Evolutionary conservation across 805 yeast genomes (phyloP), one percentile per base, ranked within the genome.

Genomic region (Maudiozyma pseudohumilis): DNA sequence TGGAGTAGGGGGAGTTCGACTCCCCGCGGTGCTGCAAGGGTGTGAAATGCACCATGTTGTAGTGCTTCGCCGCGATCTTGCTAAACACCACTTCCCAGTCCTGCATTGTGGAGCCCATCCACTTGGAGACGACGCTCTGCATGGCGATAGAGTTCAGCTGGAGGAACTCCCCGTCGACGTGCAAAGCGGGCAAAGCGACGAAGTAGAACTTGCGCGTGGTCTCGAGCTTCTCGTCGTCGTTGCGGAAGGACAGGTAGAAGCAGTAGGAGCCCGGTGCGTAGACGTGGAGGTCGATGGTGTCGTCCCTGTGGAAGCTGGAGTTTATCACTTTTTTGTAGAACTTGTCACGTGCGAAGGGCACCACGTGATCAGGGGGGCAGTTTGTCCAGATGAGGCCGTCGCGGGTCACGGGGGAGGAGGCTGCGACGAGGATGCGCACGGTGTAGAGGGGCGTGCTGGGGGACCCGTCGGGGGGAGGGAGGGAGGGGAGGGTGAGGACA

Each of bases 11-110:
- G 6, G 96, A 88, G 57, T 88, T 74, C 1, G 95, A 83, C 43
- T 70, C 80, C 24, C 98, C 98, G 39, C 97, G 70, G 45, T 77
- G 64, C 60, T 89, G 96, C 48, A 89, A 66, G 0, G 98, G 98
- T 5, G 96, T 88, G 58, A 89, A 89, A 64, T 89, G 98, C 31
- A 92, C 67, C 96, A 89, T 85, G 59, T 92, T 92, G 65, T 89
- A 89, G 16, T 92, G 88, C 59, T 92, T 92, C 7, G 61, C 55
- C 12, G 78, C 61, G 32, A 89, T 71, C 32, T 72, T 71, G 1
- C 58, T 55, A 41, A 89, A 82, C 40, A 82, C 64, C 1, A 61
- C 55, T 40, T 74, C 74, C 97, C 97, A 89, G 34, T 62, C 62
- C 0, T 75, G 69, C 1, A 95, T 94, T 35, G 59, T 59, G 2